Evolutionary conservation across 2,329 filamentous ascomycete genomes (phyloP), one percentile per base, ranked within the genome.

Genomic region (Aphanocladium album): DNA sequence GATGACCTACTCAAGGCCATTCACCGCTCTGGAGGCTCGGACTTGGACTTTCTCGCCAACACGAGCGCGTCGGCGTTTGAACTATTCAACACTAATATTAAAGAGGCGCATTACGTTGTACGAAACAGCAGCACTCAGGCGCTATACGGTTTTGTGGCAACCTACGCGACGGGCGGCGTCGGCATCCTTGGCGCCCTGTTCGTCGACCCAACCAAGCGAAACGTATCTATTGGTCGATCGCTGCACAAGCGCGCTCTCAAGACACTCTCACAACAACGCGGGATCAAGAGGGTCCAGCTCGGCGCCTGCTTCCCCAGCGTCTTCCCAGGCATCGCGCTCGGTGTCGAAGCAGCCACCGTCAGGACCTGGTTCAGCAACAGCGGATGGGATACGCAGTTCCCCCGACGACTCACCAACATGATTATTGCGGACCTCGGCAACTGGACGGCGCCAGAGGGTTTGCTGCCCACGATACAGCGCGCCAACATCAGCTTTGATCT

Each of bases 51-150:
- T 68, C 75, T 96, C 6, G 81, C 83, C 33, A 84, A 86, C 39
- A 86, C 89, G 4, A 87, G 82, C 1, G 87, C 91, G 1, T 83
- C 83, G 51, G 89, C 89, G 0, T 96, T 98, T 71, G 83, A 92
- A 61, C 77, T 96, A 2, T 84, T 82, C 64, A 86, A 87, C 66
- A 79, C 84, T 1, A 83, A 87, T 50, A 82, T 96, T 30, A 85
- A 90, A 60, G 91, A 96, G 73, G 80, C 87, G 0, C 93, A 98
- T 72, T 96, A 93, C 69, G 92, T 97, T 9, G 93, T 98, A 35
- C 85, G 93, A 21, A 98, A 97, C 71, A 96, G 90, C 76, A 96
- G 90, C 72, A 98, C 93, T 0, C 89, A 91, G 64, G 90, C 90
- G 0, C 77, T 98, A 0, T 97, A 96, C 69, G 93, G 93, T 2